Evolutionary conservation across 805 yeast genomes (phyloP).

Genomic region (Dipodascopsis tothii): DNA sequence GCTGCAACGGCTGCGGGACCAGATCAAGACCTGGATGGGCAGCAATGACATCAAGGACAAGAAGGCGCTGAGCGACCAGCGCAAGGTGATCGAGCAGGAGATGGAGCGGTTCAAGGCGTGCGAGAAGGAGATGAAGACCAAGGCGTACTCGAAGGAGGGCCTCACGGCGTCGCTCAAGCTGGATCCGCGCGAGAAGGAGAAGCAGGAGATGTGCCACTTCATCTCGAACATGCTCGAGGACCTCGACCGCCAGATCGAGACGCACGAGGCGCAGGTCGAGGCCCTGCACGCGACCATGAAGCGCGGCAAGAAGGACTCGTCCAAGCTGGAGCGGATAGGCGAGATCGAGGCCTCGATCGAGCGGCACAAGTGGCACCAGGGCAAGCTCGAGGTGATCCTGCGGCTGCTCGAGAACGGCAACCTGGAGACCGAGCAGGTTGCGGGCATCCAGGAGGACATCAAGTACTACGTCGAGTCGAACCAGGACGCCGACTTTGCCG

Average conservation of each 20-base stretch:
- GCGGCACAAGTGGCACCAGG: conserved; percentile 71
- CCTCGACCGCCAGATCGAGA: conserved; percentile 71
- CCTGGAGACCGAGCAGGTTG: conserved; percentile 67
- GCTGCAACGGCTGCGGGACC: conserved; percentile 87
- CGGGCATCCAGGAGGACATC: conserved; percentile 77
- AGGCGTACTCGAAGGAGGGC: conserved; percentile 91
- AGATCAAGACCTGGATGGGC: conserved; percentile 88
- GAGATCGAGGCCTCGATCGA: conserved; percentile 58
- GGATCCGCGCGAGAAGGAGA: conserved; percentile 76
- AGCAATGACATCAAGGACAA: conserved; percentile 89
- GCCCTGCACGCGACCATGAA: conserved; percentile 44
- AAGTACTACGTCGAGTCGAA: conserved; percentile 89
- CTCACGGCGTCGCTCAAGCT: conserved; percentile 59
- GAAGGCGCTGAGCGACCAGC: conserved; percentile 68
- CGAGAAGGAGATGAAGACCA: conserved; percentile 86
- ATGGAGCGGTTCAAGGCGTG: conserved; percentile 95
- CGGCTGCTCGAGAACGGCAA: conserved; percentile 73
- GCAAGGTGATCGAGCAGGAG: conserved; percentile 56
- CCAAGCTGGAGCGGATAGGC: conserved; percentile 51
- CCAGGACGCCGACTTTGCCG: conserved; percentile 86
- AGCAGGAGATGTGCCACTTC: conserved; percentile 63
- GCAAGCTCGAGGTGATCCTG: conserved; percentile 67
- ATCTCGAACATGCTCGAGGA: conserved; percentile 68
- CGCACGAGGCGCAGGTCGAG: conserved; percentile 64
- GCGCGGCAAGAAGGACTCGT: conserved; percentile 52